Percentiles rank a stretch among this genome's conserved stretches.
Conservation (phyloP, 805 yeast species). For the Candida caryicola region DNA sequence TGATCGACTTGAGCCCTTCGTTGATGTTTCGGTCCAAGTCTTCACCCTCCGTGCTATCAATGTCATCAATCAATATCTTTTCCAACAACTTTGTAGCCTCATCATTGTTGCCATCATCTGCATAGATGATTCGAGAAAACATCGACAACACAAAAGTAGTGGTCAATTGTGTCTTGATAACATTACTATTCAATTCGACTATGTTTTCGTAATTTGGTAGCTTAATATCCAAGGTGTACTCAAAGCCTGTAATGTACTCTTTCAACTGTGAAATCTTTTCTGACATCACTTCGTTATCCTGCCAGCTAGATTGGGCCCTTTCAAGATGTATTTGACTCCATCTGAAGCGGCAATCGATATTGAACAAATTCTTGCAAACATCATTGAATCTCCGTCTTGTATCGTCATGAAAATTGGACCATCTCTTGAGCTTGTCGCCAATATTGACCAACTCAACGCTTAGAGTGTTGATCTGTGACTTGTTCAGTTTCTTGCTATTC, state of each 20-base stretch:
- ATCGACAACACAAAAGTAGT: constrained; percentile 67
- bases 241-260: constrained; percentile 7
- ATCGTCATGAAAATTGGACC: constrained; percentile 44
- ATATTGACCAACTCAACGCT: constrained; percentile 39
- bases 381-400: constrained; percentile 6
- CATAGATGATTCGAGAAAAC: constrained; percentile 52
- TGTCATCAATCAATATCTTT: constrained; percentile 37
- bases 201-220: constrained; percentile 62
- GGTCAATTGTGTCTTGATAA: constrained; percentile 60
- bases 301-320: constrained; percentile 29
- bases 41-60: constrained; percentile 6
- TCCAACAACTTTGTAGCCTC: constrained; percentile 46
- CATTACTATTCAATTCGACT: constrained; percentile 49
- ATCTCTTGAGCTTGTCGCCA: constrained; percentile 43
- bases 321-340: constrained; percentile 37
- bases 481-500: constrained; percentile 21
- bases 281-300: constrained; percentile 26
- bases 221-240: constrained; percentile 25
- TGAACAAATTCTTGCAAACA: constrained; percentile 1
- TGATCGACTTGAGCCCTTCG: constrained; percentile 46
- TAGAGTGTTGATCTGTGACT: constrained; percentile 28
- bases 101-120: constrained; percentile 24
- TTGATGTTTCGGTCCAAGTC: constrained; percentile 10
- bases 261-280: constrained; percentile 19
- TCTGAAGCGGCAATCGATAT: constrained; percentile 17